phyloP scores from a whole-genome alignment of 2,329 filamentous ascomycete species.

The Dactylellina cionopaga region DNA sequence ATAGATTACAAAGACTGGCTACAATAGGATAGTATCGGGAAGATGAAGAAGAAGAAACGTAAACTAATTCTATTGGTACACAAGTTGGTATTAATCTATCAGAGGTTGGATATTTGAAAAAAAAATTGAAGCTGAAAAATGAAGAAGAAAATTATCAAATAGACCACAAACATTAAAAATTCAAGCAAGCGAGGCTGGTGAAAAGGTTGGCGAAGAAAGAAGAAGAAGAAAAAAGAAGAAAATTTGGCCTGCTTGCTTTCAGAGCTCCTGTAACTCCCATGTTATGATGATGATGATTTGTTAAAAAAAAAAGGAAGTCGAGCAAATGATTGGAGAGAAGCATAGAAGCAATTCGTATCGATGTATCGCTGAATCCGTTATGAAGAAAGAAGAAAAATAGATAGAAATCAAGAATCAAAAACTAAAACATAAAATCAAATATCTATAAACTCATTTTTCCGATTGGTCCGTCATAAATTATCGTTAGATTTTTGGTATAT shows the following conservation, averaged over 20 bases:
- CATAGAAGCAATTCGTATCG: constrained; percentile 5
- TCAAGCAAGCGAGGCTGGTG: neutral
- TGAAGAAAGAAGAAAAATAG: neutral
- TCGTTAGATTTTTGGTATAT: constrained; percentile 3
- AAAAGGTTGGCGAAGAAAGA: neutral
- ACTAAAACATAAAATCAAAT: constrained; percentile 8
- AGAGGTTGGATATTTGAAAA: neutral
- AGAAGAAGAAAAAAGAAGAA: neutral
- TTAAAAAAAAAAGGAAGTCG: neutral
- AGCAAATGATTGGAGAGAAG: constrained; percentile 15
- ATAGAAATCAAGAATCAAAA: neutral
- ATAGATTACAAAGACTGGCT: too few species aligned
- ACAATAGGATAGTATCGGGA: constrained; percentile 3
- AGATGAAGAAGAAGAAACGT: neutral
- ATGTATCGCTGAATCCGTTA: constrained; percentile 18
- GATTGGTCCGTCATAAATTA: constrained; percentile 21
- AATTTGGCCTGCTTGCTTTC: neutral
- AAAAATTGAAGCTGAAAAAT: neutral
- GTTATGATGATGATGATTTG: constrained; percentile 11
- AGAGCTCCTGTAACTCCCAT: constrained; percentile 4
- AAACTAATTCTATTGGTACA: too few species aligned
- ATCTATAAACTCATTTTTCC: constrained; percentile 34
- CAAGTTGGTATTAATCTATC: too few species aligned
- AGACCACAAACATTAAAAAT: constrained; percentile 8
- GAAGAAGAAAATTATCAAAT: neutral